phyloP scores from a whole-genome alignment of 2,329 filamentous ascomycete species.

The Neobulgaria alba region DNA sequence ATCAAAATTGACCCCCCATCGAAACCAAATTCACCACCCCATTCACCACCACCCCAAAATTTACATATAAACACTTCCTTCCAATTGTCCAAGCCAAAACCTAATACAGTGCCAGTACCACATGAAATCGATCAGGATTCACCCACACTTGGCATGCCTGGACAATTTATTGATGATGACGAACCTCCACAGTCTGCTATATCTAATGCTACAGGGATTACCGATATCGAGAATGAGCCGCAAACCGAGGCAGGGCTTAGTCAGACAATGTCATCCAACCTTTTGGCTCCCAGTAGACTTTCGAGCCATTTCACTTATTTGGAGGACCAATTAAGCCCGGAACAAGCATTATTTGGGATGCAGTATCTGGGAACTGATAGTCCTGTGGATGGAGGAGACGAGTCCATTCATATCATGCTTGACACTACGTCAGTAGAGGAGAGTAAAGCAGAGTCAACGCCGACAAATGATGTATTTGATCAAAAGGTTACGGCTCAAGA shows the following conservation, averaged over 20 bases:
- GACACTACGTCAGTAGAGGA: constrained; percentile 18
- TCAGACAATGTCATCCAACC: constrained; percentile 10
- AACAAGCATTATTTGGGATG: constrained; percentile 21
- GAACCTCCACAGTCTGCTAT: constrained; percentile 48
- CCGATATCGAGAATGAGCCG: constrained; percentile 65
- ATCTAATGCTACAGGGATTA: constrained; percentile 51
- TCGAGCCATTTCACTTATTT: constrained; percentile 16
- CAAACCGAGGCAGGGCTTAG: constrained; percentile 44
- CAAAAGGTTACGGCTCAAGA: neutral
- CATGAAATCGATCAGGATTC: constrained; percentile 40
- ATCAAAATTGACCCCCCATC: constrained; percentile 4
- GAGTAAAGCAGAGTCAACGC: constrained; percentile 9
- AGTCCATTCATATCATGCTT: constrained; percentile 23
- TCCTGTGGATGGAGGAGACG: constrained; percentile 7
- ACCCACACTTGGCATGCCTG: constrained; percentile 58
- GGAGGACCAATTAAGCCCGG: constrained; percentile 16
- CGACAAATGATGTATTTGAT: constrained; percentile 9
- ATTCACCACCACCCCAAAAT: constrained; percentile 5
- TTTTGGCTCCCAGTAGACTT: constrained; percentile 10
- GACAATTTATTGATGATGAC: constrained; percentile 44
- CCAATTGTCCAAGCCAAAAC: constrained; percentile 5
- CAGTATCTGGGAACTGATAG: constrained; percentile 7
- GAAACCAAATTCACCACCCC: constrained; percentile 1
- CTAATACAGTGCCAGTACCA: constrained; percentile 2
- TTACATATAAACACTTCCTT: constrained; percentile 24